Evolutionary conservation across 768 basidiomycete genomes (phyloP).

Genomic region (Cystobasidium tubakii): DNA sequence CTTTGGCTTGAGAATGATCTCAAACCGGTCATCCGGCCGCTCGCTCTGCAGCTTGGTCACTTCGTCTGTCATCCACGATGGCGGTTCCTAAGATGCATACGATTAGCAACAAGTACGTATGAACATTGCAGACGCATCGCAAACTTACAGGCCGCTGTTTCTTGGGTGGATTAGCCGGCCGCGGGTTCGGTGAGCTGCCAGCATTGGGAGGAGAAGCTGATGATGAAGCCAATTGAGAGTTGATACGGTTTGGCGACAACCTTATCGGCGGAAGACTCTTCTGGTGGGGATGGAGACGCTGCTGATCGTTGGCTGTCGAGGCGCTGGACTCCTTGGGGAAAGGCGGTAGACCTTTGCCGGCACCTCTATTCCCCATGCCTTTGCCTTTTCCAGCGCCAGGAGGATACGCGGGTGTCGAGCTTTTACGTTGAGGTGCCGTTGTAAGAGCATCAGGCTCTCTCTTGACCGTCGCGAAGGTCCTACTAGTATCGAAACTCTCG

Average conservation of each 20-base stretch:
- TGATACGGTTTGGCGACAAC: neutral
- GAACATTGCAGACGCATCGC: neutral
- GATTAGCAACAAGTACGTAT: no score
- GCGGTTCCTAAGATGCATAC: slow-evolving; percentile 7
- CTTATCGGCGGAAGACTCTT: slow-evolving; percentile 7
- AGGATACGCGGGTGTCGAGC: neutral
- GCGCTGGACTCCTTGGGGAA: neutral
- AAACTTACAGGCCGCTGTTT: slow-evolving; percentile 6
- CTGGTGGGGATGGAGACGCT: neutral
- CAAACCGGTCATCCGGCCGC: slow-evolving; percentile 69
- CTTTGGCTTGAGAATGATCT: slow-evolving; percentile 60
- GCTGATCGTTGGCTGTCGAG: neutral
- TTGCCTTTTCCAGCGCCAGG: slow-evolving; percentile 39
- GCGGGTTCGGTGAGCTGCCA: neutral
- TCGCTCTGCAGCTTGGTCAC: slow-evolving; percentile 2
- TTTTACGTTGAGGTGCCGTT: neutral
- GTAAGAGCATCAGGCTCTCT: neutral
- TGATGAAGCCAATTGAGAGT: neutral
- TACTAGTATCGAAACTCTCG: slow-evolving; percentile 23
- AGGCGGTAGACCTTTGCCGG: slow-evolving; percentile 11
- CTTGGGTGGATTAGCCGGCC: neutral
- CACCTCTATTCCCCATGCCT: slow-evolving; percentile 34
- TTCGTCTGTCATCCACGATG: slow-evolving; percentile 22
- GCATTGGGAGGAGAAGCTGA: neutral
- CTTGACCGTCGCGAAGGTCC: neutral